Base-by-base conservation (phyloP, 306 rosid species). In the Arachis hypogaea region DNA sequence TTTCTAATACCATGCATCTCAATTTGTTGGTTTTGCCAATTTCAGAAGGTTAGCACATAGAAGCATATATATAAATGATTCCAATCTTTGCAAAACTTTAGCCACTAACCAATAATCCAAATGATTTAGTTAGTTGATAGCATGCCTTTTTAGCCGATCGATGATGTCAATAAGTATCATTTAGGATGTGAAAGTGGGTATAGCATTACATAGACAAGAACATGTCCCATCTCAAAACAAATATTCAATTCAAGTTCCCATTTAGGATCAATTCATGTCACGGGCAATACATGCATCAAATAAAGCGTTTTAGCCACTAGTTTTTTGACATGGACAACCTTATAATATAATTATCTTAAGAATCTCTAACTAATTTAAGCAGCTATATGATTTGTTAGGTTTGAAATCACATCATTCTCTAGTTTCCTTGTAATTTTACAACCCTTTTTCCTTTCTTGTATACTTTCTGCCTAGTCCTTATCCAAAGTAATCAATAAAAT, bases 301-400 rank as follows among this genome's bases (percentile, higher is more conserved):
- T 78, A 78, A 77, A 72, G 82, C 77, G 42, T 9, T 71, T 75
- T 49, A 52, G 43, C 82, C 80, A 57, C 82, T 68, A 45, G 55
- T 60, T 59, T 51, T 55, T 59, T 65, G 58, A 42, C 57, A 43
- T 62, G 46, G 65, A 43, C 44, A 66, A 59, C 68, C 50, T 72
- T 60, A 40, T 46, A 65, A 52, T 11, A 57, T 28, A 50, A 66
- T 38, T 33, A 33, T 33, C 1, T 33, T 58, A 61, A 75, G 42
- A 18, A 44, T 69, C 75, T 54, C 50, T 59, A 63, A 12, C n/a
- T 50, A 63, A 33, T 33, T 22, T 22, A 22, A 41, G 54, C 3
- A 55, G 54, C 28, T 67, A 38, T 67, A 38, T 44, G 57, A 72
- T 62, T 61, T 42, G 36, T 9, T 42, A 8, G 64, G 12, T 63